Percentiles rank a stretch among this genome's conserved stretches.
Conservation (phyloP, 345 rosid species). For the Hevea brasiliensis region DNA sequence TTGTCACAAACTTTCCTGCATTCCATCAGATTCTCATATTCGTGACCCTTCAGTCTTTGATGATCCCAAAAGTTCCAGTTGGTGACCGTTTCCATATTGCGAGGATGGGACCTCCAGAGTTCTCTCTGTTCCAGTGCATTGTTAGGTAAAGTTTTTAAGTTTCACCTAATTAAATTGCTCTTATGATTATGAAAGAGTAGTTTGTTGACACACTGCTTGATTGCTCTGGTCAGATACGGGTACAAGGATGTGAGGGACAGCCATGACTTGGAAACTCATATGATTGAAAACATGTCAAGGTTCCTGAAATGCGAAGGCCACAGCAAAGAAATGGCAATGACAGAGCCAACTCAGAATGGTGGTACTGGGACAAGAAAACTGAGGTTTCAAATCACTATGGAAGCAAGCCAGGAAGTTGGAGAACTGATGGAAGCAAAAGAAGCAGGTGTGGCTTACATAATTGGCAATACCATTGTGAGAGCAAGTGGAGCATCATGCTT, state of each 20-base stretch:
- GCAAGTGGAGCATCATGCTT: conserved; percentile 31
- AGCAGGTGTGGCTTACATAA: conserved; percentile 40
- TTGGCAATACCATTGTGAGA: conserved; percentile 32
- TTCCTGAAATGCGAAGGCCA: conserved; percentile 18
- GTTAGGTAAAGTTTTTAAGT: conserved; percentile 18
- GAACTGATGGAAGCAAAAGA: conserved; percentile 40
- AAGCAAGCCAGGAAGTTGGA: conserved; percentile 15
- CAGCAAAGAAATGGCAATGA: not conserved
- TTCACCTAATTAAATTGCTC: no score
- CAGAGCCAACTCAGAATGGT: not conserved
- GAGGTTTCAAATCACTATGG: conserved; percentile 13
- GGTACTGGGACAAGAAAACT: conserved; percentile 4
- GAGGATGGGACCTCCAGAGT: conserved; percentile 30
- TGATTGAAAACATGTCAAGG: conserved; percentile 23
- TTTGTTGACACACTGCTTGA: not conserved
- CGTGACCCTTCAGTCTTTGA: conserved; percentile 27
- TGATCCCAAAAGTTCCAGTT: conserved; percentile 33
- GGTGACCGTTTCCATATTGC: conserved; percentile 19
- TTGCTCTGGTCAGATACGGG: conserved; percentile 19
- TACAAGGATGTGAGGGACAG: conserved; percentile 35
- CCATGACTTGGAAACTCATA: conserved; percentile 28
- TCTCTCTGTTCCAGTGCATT: conserved; percentile 31
- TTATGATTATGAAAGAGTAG: no score
- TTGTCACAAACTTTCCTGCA: conserved; percentile 27
- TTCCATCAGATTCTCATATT: conserved; percentile 26